Percentiles rank a stretch among this genome's conserved stretches.
Conservation (phyloP, 345 rosid species). For the Camelina laxa region DNA sequence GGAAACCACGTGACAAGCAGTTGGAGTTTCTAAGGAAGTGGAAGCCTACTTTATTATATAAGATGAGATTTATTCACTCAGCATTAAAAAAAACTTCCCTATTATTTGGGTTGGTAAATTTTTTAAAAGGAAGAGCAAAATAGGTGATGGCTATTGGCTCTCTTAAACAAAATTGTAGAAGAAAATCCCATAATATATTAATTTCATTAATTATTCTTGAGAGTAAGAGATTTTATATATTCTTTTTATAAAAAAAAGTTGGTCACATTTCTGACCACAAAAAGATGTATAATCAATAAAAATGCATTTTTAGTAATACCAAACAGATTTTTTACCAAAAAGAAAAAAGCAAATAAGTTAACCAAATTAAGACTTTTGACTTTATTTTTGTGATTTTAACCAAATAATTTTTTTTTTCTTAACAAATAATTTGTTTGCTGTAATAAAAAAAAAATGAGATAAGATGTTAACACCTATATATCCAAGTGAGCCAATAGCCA, state of each 20-base stretch:
- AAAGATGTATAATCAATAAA: background rate
- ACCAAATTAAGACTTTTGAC: background rate
- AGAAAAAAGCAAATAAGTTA: background rate
- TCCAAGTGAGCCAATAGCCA: no score
- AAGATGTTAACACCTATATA: background rate
- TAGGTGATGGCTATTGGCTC: no score
- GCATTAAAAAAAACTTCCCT: no score
- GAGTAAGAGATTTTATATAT: background rate
- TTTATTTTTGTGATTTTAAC: background rate
- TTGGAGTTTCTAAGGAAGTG: no score
- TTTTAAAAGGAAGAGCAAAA: no score
- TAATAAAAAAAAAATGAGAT: background rate
- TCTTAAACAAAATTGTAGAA: background rate
- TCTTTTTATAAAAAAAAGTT: background rate
- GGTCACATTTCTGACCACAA: background rate
- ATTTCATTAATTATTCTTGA: background rate
- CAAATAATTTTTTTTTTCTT: background rate
- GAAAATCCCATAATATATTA: background rate
- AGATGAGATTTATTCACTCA: no score
- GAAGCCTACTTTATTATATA: no score
- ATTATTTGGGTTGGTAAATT: no score
- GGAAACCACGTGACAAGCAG: no score
- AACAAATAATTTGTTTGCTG: background rate
- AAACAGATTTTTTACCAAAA: background rate
- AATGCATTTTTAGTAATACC: background rate